A percentile compares a stretch with the other conserved stretches of the same genome.
Evolutionary conservation across 1,284 basidiomycete species (phyloP).

Genomic region (Gomphus sp.): DNA sequence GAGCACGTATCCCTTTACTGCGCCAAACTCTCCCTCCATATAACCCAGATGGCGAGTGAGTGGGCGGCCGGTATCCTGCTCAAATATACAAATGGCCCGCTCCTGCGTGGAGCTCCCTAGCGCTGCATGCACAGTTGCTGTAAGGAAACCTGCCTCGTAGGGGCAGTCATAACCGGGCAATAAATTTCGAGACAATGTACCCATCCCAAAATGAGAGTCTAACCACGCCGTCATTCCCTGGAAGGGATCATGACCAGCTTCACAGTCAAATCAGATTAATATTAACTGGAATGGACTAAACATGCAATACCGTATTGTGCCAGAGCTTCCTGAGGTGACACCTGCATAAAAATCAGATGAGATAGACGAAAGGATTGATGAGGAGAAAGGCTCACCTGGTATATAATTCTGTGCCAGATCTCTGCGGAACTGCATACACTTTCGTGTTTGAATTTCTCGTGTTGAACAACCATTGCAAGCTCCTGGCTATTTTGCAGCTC

Average conservation of each 20-base stretch:
- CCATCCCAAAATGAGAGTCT: conserved; percentile 61
- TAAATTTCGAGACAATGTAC: conserved; percentile 41
- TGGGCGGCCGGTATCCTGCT: conserved; percentile 48
- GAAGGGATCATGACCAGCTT: conserved; percentile 56
- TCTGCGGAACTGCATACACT: too few relatives aligned
- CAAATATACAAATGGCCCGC: conserved; percentile 56
- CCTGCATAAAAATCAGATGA: conserved; percentile 21
- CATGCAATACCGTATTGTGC: conserved; percentile 46
- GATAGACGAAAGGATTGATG: not conserved
- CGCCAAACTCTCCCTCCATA: conserved; percentile 41
- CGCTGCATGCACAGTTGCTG: conserved; percentile 42
- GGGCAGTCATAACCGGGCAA: conserved; percentile 61
- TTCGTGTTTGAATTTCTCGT: too few relatives aligned
- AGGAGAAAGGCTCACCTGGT: conserved; percentile 36
- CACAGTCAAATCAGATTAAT: not conserved
- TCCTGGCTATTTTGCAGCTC: too few relatives aligned
- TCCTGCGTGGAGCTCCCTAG: conserved; percentile 33
- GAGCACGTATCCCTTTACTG: conserved; percentile 50
- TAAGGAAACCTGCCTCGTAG: conserved; percentile 46
- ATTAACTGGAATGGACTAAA: not conserved
- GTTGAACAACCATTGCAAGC: too few relatives aligned
- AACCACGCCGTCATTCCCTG: conserved; percentile 57
- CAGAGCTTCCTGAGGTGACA: conserved; percentile 50
- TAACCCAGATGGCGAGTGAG: conserved; percentile 51
- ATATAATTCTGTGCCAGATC: conserved; percentile 57